These are phyloP conservation scores for Cercospora berteroae DNA, from an alignment of 2,329 filamentous ascomycete genomes.

Conservation along the genomic window DNA sequence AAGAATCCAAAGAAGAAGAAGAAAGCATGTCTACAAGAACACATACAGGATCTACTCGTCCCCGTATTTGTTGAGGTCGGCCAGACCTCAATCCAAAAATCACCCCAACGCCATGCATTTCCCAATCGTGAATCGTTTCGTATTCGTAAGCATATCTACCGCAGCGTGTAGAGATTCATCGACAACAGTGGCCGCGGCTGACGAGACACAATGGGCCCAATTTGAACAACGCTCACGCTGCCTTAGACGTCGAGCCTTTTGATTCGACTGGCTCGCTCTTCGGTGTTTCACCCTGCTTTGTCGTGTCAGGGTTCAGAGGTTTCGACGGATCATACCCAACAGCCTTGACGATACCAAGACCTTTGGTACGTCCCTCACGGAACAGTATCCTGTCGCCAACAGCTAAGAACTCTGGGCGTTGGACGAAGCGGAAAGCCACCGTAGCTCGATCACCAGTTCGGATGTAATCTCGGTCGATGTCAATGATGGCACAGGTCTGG, in stretches of 20 bases:
- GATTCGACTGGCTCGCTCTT: neutral
- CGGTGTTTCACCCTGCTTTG: neutral
- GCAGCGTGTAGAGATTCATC: neutral
- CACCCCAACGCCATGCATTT: neutral
- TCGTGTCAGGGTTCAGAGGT: constrained; percentile 44
- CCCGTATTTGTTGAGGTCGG: neutral
- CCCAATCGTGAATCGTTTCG: neutral
- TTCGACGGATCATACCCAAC: constrained; percentile 75
- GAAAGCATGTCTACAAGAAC: neutral
- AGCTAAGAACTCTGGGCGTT: constrained; percentile 86
- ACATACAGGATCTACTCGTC: neutral
- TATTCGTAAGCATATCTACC: neutral
- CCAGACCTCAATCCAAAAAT: neutral
- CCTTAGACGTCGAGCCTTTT: neutral
- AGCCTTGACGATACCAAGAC: constrained; percentile 87
- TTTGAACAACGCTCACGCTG: neutral
- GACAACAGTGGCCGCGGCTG: neutral
- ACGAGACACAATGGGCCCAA: neutral
- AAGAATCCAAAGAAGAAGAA: neutral
- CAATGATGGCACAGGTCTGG: constrained; percentile 95
- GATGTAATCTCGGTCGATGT: constrained; percentile 94
- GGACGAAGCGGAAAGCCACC: constrained; percentile 92
- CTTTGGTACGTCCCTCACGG: constrained; percentile 91
- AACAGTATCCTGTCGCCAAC: constrained; percentile 89
- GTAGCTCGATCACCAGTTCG: constrained; percentile 90